Evolutionary conservation across 805 yeast genomes (phyloP), one percentile per base, ranked within the genome.

Genomic region (Teunomyces pallodes): DNA sequence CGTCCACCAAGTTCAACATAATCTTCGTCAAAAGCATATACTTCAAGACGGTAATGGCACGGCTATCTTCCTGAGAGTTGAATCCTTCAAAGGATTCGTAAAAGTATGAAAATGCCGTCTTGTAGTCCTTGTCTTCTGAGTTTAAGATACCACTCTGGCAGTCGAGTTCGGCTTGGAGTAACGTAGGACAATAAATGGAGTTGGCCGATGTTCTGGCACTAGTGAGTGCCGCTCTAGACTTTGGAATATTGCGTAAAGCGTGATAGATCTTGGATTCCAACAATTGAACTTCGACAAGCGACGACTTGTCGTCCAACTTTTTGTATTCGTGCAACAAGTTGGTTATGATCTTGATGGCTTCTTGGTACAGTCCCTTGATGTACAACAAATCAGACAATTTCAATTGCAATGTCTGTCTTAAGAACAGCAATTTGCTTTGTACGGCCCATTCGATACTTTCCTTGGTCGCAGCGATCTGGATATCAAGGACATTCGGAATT

Each of bases 151-250:
- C 99, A 64, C 95, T 85, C 85, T 92, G 90, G 70, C 89, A 81
- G 65, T 94, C 99, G 47, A 94, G 79, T 63, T 90, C 96, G 1
- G 98, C 98, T 70, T 94, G 96, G 58, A 86, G 79, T 45, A 84
- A 74, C n/a, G 97, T 87, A 8, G 98, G 96, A 60, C 96, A 88
- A 72, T 91, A 95, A 45, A 94, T 89, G 17, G 97, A 81, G 66
- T 94, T 95, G n/a, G 99, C 99, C 2, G 96, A 86, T 0, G 99
- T 94, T 67, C 98, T 82, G 1, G 99, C 97, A 42, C 96, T 84
- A 2, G 98, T 90, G 58, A 94, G 76, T 2, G 97, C 84, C 6
- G 98, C 97, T 59, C 88, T 82, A 4, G 96, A 81, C 70, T 92
- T 94, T 4, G 97, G 87, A 59, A 88, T 79, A 66, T 94, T 94